Evolutionary conservation across 2,329 filamentous ascomycete genomes (phyloP).

Genomic region (Coniochaeta ligniaria): DNA sequence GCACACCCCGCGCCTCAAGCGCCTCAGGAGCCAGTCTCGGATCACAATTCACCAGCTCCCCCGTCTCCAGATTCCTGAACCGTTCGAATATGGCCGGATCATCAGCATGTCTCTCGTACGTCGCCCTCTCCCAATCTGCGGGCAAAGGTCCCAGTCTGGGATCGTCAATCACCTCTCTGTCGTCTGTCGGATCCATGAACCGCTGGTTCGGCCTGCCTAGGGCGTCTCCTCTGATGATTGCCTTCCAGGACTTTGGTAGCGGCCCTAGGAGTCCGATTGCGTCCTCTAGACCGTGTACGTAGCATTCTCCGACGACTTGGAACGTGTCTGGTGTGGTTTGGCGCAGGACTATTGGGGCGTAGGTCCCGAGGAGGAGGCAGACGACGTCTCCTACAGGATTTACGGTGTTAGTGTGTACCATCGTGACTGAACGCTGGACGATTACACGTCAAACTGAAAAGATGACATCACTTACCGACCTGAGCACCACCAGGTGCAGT

Average conservation of each 20-base stretch:
- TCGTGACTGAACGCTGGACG: no score
- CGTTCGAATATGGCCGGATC: not conserved
- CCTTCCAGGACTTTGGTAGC: conserved; percentile 1
- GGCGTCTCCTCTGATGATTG: not conserved
- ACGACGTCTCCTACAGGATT: not conserved
- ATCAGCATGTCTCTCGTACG: not conserved
- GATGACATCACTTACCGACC: not conserved
- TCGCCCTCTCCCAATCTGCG: not conserved
- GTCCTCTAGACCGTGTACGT: conserved; percentile 18
- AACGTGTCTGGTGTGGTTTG: conserved; percentile 6
- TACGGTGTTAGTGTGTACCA: no score
- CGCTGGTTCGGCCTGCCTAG: not conserved
- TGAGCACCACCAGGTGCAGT: conserved; percentile 3
- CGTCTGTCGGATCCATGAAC: not conserved
- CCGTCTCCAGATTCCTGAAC: not conserved
- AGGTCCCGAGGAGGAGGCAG: conserved; percentile 1
- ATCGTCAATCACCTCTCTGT: not conserved
- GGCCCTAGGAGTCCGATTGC: conserved; percentile 3
- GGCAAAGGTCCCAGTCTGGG: conserved; percentile 1
- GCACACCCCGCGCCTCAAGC: not conserved
- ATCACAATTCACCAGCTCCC: not conserved
- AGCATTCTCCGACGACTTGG: conserved; percentile 16
- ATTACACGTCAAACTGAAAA: no score
- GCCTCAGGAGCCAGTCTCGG: not conserved
- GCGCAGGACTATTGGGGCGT: not conserved